Evolutionary conservation across 768 basidiomycete genomes (phyloP).

Genomic region (Pleurotus tuber-regium): DNA sequence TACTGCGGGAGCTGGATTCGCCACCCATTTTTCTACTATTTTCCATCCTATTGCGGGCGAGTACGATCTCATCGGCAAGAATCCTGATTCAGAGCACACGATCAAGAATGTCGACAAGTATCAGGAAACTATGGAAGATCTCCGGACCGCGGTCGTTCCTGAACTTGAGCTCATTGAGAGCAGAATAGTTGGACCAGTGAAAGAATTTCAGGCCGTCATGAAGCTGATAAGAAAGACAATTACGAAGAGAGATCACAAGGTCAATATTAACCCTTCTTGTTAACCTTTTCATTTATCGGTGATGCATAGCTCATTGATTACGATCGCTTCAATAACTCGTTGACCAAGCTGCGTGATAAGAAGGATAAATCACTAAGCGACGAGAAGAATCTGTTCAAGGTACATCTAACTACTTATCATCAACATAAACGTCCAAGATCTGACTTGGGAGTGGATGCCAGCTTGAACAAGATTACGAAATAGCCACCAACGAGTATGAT

Average conservation of each 20-base stretch:
- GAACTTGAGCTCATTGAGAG: constrained; percentile 94
- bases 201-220: constrained; percentile 83
- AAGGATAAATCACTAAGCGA: constrained; percentile 95
- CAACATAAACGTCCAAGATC: background rate
- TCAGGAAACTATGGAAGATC: constrained; percentile 75
- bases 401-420: constrained; percentile 19
- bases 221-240: constrained; percentile 93
- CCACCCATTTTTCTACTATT: constrained; percentile 58
- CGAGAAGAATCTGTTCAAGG: constrained; percentile 97
- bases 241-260: constrained; percentile 97
- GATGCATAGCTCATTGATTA: constrained; percentile 50
- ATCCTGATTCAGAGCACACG: constrained; percentile 77
- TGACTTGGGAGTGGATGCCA: too few relatives aligned
- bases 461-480: constrained; percentile 96
- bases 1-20: constrained; percentile 60
- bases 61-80: constrained; percentile 73
- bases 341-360: constrained; percentile 96
- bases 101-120: constrained; percentile 76
- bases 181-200: constrained; percentile 80
- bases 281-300: background rate
- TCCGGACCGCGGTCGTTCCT: constrained; percentile 74
- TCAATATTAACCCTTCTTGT: constrained; percentile 24
- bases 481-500: constrained; percentile 90
- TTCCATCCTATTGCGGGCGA: constrained; percentile 72
- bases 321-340: constrained; percentile 93